Evolutionary conservation across 2,329 filamentous ascomycete species (phyloP), one percentile per base, ranked within the genome.

Genomic region (Graphium sp.): DNA sequence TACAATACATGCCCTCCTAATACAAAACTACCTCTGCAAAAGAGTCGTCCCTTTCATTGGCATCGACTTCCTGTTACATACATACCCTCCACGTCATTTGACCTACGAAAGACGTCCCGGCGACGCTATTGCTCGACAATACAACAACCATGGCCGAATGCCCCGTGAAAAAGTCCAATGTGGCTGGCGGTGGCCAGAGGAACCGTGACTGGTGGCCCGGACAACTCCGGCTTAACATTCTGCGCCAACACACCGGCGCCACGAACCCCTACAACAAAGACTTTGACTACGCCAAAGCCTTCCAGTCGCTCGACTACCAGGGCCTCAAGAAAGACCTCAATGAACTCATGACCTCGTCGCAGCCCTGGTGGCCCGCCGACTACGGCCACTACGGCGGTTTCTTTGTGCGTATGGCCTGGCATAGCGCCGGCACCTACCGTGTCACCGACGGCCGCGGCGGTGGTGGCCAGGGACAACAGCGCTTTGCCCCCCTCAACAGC

Each of bases 311-410:
- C 32, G 71, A 80, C 53, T 80, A 79, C 44, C 55, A 64, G 35
- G 74, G 54, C 16, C 51, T 84, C 40, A 84, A 84, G 69, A 74
- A 78, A 53, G 79, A 85, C 45, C 52, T 85, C 6, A 41, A 56
- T n/a, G 59, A 55, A 12, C 46, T 84, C 42, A 76, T 83, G 73
- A 84, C 78, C 29, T 71, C 81, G 47, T 83, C 76, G 3, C 72
- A 84, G 53, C 72, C 79, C 22, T 83, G 68, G 69, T 85, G 79
- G 79, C 79, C 79, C 1, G 79, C 79, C 18, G 79, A 85, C 47
- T 81, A 78, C 43, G 78, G 78, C 32, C 75, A 83, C 60, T 85
- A 84, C 41, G 78, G 78, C 38, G 77, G 78, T 49, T 63, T 84
- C 17, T 83, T 85, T 50, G 63, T 85, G 45, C 75, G 79, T 33